phyloP scores from a whole-genome alignment of 768 basidiomycete genomes.

The Phylloporus rhodoxanthus region DNA sequence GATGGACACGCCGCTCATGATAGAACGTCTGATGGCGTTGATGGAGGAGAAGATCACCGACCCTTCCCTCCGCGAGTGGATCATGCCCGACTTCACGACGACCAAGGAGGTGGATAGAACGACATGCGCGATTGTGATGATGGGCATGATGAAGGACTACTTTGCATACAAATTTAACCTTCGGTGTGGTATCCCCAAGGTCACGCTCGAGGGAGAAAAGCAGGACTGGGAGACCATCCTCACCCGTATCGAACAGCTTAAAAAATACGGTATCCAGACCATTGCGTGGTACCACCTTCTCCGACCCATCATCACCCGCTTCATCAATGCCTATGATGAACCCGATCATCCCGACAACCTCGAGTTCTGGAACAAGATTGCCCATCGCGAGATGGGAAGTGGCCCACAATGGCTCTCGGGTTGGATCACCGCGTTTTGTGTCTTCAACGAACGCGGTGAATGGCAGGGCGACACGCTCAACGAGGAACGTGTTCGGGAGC shows the following conservation, averaged over 20 bases:
- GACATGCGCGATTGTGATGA: conserved; percentile 36
- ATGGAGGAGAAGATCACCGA: conserved; percentile 22
- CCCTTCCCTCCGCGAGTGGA: conserved; percentile 33
- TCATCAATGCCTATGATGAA: conserved; percentile 33
- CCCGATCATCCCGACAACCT: conserved; percentile 26
- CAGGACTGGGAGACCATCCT: conserved; percentile 37
- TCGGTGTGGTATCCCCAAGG: conserved; percentile 38
- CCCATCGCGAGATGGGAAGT: conserved; percentile 23
- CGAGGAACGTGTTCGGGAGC: conserved; percentile 24
- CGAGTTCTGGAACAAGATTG: conserved; percentile 37
- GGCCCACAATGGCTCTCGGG: conserved; percentile 33
- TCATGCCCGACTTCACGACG: conserved; percentile 41
- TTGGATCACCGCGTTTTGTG: conserved; percentile 37
- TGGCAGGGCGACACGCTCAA: conserved; percentile 31
- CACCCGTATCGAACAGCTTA: conserved; percentile 34
- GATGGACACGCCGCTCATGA: conserved; percentile 31
- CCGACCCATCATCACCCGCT: conserved; percentile 34
- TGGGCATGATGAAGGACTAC: conserved; percentile 39
- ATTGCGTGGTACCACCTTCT: conserved; percentile 38
- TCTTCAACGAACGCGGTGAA: conserved; percentile 26
- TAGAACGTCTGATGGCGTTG: conserved; percentile 17
- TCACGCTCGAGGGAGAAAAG: conserved; percentile 40
- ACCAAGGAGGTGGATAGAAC: conserved; percentile 37
- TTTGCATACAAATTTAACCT: conserved; percentile 31
- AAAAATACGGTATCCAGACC: conserved; percentile 32